Evolutionary conservation across 768 basidiomycete genomes (phyloP), one percentile per base, ranked within the genome.

Genomic region (Aureoboletus auriporus): DNA sequence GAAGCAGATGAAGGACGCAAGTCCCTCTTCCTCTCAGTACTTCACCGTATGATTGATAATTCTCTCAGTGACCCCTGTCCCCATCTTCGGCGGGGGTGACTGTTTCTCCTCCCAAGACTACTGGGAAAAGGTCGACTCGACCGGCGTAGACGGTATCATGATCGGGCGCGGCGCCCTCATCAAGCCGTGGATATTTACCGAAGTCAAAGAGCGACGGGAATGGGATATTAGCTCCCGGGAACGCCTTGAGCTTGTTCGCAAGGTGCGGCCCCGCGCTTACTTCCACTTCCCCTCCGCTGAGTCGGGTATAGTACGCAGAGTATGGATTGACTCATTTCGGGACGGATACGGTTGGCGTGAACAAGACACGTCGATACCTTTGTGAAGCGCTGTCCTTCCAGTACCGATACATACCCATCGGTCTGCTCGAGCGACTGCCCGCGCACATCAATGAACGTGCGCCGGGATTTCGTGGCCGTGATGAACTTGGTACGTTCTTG

Each of bases 331-430:
- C 78, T 57, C 88, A 91, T 62, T 92, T 90, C 59, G 90, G 90
- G 8, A 81, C 89, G 17, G 90, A 93, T 62, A 93, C 89, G 0
- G 76, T 84, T 0, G 96, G 96, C 2, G 79, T 98, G 42, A 94
- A 94, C 69, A 84, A 88, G 9, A 87, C 93, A 0, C 80, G 96
- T 23, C 78, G 96, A 47, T 99, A 94, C 71, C 80, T 98, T 11
- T 94, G 91, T 64, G 96, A 98, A 70, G 85, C 92, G 0, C 75
- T 99, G 2, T 95, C 93, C 0, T 99, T 98, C 77, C 91, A 93
- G 60, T 87, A 95, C 66, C 90, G 96, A 39, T 99, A 99, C 63
- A 73, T 97, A 40, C 96, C 96, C 7, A 85, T 98, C 40, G 96
- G 96, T 0, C 71, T 99, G 7, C 78, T 98, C 16, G 94, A 99